phyloP scores from a whole-genome alignment of 495 filamentous ascomycete species.

The Aspergillus affinis region DNA sequence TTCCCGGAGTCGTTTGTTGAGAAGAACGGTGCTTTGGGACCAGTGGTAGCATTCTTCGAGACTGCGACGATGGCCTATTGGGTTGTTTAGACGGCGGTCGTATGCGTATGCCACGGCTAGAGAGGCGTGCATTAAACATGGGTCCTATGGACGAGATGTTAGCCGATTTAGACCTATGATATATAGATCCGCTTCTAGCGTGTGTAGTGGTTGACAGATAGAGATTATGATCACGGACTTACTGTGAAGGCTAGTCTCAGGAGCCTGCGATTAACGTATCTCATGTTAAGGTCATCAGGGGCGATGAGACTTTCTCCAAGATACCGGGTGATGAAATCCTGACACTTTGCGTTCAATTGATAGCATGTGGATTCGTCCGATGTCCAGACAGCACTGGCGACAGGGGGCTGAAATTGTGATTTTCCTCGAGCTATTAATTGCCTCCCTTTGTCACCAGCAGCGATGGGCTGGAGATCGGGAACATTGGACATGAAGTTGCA shows the following conservation, averaged over 20 bases:
- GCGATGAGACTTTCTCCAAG: conserved; percentile 36
- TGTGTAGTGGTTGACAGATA: neutral
- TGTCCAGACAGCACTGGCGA: conserved; percentile 33
- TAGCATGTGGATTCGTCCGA: conserved; percentile 29
- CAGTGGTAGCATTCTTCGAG: conserved; percentile 44
- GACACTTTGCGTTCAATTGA: conserved; percentile 36
- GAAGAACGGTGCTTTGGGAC: conserved; percentile 37
- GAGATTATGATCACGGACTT: conserved; percentile 11
- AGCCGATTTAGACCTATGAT: conserved; percentile 14
- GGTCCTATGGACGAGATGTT: conserved; percentile 33
- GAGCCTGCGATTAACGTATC: conserved; percentile 37
- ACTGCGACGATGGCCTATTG: conserved; percentile 23
- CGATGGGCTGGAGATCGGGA: conserved; percentile 39
- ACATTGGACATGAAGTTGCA: conserved; percentile 42
- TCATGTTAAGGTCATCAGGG: conserved; percentile 36
- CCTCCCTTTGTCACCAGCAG: conserved; percentile 19
- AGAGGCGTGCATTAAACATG: conserved; percentile 48
- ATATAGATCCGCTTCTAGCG: conserved; percentile 1
- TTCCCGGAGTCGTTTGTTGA: conserved; percentile 34
- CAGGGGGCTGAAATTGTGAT: conserved; percentile 22
- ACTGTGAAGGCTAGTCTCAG: conserved; percentile 37
- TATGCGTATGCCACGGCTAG: conserved; percentile 43
- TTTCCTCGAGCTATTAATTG: conserved; percentile 18
- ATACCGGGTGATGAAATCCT: conserved; percentile 41
- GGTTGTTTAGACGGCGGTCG: conserved; percentile 40